A percentile compares a stretch with the other conserved stretches of the same genome.
These are phyloP conservation scores for Priceomyces haplophilus DNA, from an alignment of 805 yeast species.

Conservation along the genomic window DNA sequence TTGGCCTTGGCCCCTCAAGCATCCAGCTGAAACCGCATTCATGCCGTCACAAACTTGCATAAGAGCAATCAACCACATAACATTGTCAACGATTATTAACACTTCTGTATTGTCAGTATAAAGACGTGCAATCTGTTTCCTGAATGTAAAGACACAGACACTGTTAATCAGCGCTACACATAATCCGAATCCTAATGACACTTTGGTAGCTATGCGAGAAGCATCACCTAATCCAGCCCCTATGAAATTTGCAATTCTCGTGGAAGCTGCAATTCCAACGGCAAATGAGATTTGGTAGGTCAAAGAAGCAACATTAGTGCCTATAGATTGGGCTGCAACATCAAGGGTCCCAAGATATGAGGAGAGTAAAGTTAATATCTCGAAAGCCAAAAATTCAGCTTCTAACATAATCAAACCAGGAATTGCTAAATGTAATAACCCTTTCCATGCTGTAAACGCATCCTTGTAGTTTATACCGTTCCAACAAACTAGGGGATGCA, in stretches of 20 bases:
- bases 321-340: slow-evolving; percentile 49
- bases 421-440: slow-evolving; percentile 43
- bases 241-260: slow-evolving; percentile 55
- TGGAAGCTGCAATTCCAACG: slow-evolving; percentile 55
- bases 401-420: slow-evolving; percentile 59
- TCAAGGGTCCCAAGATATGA: slow-evolving; percentile 52
- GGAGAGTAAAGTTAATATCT: slow-evolving; percentile 52
- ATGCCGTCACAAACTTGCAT: slow-evolving; percentile 71
- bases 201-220: slow-evolving; percentile 36
- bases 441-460: slow-evolving; percentile 47
- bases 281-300: slow-evolving; percentile 59
- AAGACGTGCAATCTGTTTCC: slow-evolving; percentile 33
- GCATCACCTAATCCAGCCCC: slow-evolving; percentile 43
- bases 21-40: slow-evolving; percentile 71
- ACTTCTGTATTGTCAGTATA: slow-evolving; percentile 64
- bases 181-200: slow-evolving; percentile 37
- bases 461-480: slow-evolving; percentile 41
- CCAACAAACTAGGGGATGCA: slow-evolving; percentile 50
- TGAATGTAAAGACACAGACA: slow-evolving; percentile 28
- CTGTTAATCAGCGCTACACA: slow-evolving; percentile 32
- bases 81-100: slow-evolving; percentile 44
- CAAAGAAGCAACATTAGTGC: slow-evolving; percentile 49
- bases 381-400: slow-evolving; percentile 60
- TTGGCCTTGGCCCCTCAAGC: slow-evolving; percentile 76
- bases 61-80: slow-evolving; percentile 61